Evolutionary conservation across 768 basidiomycete species (phyloP), one percentile per base, ranked within the genome.

Genomic region (Amanita muscaria): DNA sequence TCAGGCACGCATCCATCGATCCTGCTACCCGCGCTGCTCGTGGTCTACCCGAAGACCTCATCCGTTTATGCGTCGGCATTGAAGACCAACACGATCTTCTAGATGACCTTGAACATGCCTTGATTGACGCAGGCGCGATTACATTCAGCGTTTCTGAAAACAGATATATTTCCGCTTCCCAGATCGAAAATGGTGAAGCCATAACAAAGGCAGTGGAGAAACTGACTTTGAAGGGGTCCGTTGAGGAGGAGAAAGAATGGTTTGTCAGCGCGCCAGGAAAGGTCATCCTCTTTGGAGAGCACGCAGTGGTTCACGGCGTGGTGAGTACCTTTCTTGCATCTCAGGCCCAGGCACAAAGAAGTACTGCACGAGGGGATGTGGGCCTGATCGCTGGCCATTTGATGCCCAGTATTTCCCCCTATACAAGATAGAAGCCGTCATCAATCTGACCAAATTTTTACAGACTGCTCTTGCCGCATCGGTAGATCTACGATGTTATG

Each of bases 211-310:
- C 83, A 8, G 79, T 86, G n/a, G 74, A 84, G 61, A 79, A 77
- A 59, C 68, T 88, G 33, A 76, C 75, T 4, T 56, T 72, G 39
- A 56, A 63, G 53, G 61, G 53, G 48, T 57, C 46, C 21, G 63
- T 65, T 38, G 57, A 75, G 40, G 29, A 46, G 9, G 62, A 66
- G 37, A 31, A 51, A 31, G 83, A 87, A 57, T 88, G 88, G 81
- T 74, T 96, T 42, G 83, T 97, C 47, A 92, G 90, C 46, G 91
- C 96, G 2, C 96, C 96, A 6, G 96, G 96, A 19, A 99, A 99
- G 59, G 88, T 98, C 47, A 98, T 99, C 52, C 63, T 99, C 50
- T 99, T 98, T 53, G 96, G 96, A 38, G 96, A 99, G 65, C 96
- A 99, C 63, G 94, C 96, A 14, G 96, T 99, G 40, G 96, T 99